Conservation (phyloP, 768 basidiomycete species). For the Lentinula sp. region DNA sequence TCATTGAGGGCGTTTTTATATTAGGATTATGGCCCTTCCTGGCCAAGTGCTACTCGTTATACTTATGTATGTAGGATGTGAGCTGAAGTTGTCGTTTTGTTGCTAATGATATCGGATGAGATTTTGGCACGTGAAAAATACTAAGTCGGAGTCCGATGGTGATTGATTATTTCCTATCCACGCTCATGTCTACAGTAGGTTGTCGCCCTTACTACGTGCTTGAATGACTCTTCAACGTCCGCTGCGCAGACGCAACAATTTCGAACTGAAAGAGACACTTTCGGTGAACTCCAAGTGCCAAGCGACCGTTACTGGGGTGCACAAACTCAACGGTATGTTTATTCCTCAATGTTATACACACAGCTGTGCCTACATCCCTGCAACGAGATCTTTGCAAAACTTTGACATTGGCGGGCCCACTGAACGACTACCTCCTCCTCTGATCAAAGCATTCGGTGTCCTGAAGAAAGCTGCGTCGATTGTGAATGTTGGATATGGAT, state of each 20-base stretch:
- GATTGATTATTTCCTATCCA: neutral
- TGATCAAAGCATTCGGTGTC: conserved; percentile 97
- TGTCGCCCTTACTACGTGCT: neutral
- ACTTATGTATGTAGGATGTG: neutral
- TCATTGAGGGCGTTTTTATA: neutral
- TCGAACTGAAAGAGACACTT: conserved; percentile 88
- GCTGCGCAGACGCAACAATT: conserved; percentile 37
- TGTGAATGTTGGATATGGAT: conserved; percentile 85
- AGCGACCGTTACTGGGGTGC: conserved; percentile 94
- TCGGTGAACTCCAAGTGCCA: conserved; percentile 90
- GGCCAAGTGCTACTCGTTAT: neutral
- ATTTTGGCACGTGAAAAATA: neutral
- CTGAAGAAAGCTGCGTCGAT: conserved; percentile 95
- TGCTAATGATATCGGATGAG: neutral
- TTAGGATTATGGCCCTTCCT: neutral
- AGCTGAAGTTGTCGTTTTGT: neutral
- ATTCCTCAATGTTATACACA: neutral
- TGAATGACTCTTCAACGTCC: neutral
- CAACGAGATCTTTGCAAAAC: conserved; percentile 83
- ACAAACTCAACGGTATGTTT: conserved; percentile 88
- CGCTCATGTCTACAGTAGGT: neutral
- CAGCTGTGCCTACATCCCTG: neutral
- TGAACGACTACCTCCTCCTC: conserved; percentile 86
- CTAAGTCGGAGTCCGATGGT: no score
- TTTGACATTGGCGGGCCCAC: conserved; percentile 98